Conservation (phyloP, 495 filamentous ascomycete species). For the Aspergillus cavernicola region DNA sequence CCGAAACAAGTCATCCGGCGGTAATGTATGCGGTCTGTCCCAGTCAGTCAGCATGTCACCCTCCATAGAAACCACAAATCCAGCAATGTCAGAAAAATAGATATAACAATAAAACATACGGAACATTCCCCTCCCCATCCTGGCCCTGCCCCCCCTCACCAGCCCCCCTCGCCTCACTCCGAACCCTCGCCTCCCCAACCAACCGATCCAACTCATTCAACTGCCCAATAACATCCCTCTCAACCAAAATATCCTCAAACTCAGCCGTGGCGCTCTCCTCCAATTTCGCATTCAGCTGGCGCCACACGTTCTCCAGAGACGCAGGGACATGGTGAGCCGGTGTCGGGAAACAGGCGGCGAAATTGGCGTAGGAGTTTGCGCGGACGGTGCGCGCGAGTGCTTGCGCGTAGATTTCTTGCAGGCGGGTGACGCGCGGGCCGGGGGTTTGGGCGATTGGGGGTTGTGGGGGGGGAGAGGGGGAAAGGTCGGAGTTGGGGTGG, state of each 20-base stretch:
- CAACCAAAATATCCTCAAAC: conserved; percentile 71
- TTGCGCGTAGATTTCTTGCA: conserved; percentile 66
- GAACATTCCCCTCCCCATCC: conserved; percentile 25
- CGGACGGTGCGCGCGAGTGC: conserved; percentile 67
- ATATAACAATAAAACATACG: conserved; percentile 34
- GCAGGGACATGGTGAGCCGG: conserved; percentile 66
- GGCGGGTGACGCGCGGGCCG: conserved; percentile 68
- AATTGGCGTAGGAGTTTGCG: conserved; percentile 72
- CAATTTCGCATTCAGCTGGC: conserved; percentile 64
- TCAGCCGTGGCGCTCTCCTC: conserved; percentile 59
- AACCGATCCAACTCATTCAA: conserved; percentile 82
- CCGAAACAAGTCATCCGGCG: conserved; percentile 58
- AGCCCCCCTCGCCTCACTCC: conserved; percentile 46
- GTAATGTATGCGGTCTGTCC: conserved; percentile 70
- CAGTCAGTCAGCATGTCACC: neutral
- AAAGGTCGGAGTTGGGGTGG: conserved; percentile 18
- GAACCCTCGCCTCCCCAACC: conserved; percentile 62
- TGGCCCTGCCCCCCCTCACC: conserved; percentile 8
- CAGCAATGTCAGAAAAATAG: too few relatives aligned
- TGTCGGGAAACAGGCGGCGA: conserved; percentile 85
- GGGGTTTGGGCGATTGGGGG: conserved; percentile 59
- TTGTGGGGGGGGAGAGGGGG: conserved; percentile 52
- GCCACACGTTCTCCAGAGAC: conserved; percentile 62
- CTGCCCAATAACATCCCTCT: conserved; percentile 64
- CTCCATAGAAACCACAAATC: neutral